Evolutionary conservation across 78 protist species (phyloP).

Genomic region (Protostelium mycophagum): DNA sequence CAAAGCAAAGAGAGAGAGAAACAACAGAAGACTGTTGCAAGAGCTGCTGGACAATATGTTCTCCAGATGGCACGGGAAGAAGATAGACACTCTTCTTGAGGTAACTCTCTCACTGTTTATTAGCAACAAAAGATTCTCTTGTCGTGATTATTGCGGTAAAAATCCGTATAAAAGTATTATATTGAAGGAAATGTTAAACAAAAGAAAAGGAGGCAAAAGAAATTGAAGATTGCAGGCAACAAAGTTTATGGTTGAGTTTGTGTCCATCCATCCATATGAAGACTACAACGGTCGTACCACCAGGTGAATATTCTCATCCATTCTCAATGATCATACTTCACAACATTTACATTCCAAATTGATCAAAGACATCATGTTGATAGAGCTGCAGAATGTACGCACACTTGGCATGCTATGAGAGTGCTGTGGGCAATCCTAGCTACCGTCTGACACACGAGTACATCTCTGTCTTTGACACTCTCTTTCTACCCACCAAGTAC

Average conservation of each 20-base stretch:
- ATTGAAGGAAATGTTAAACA: no score
- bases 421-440: not conserved
- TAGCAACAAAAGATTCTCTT: no score
- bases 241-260: not conserved
- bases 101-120: not conserved
- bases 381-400: not conserved
- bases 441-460: not conserved
- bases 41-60: not conserved
- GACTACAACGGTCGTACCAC: not conserved
- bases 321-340: not conserved
- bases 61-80: not conserved
- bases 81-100: not conserved
- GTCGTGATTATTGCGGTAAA: no score
- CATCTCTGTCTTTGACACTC: not conserved
- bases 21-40: not conserved
- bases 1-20: not conserved
- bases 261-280: not conserved
- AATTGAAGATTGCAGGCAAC: not conserved
- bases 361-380: no score
- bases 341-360: no score
- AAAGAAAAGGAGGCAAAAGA: no score
- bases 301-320: not conserved
- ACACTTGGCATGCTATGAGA: not conserved
- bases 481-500: not conserved
- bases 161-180: no score